Base-by-base conservation (phyloP, 148 eudicot genomes). In the Amaranthus hypochondriacus region DNA sequence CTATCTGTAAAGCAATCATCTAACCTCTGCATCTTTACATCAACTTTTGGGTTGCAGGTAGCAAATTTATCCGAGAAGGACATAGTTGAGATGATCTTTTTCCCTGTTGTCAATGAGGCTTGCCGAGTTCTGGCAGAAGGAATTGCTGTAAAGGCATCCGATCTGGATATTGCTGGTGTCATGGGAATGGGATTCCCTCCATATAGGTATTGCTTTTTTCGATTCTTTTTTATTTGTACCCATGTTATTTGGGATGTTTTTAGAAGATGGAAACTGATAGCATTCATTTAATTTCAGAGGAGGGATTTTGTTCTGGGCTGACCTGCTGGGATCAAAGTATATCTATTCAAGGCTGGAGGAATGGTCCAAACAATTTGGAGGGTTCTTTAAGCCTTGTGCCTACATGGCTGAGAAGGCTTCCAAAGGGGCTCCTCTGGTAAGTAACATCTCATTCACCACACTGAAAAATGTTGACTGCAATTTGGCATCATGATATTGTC, bases 111-210 rank as follows among this genome's bases (percentile, higher is more conserved):
- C 73, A 94, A 94, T 65, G 97, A 94, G 80, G 89, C 97, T 4
- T 94, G 97, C 65, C 89, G 98, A 59, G 95, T 94, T 68, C 78
- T 86, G 52, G 93, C 86, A 46, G 97, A 94, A 81, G 97, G 96
- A 44, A 89, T 94, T 81, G 93, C 86, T n/a, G 98, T 91, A 48
- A 94, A 94, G 83, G 96, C 98, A 58, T 76, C 91, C 12, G 98
- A 94, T 73, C 81, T 94, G 58, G 98, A 94, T 81, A 87, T 94
- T 70, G 89, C 97, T 70, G 79, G 81, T 62, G 84, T 91, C 6
- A 88, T 94, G 94, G 98, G 97, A 75, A 89, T 94, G 96, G 97
- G 96, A 5, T 94, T 91, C 81, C 98, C 98, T 42, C 91, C 96
- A 68, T 94, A 94, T 90, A 91, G 98, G 98, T 91, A 74, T 65